Evolutionary conservation across 257 asterid species (phyloP).

Genomic region (Solanum rostratum): DNA sequence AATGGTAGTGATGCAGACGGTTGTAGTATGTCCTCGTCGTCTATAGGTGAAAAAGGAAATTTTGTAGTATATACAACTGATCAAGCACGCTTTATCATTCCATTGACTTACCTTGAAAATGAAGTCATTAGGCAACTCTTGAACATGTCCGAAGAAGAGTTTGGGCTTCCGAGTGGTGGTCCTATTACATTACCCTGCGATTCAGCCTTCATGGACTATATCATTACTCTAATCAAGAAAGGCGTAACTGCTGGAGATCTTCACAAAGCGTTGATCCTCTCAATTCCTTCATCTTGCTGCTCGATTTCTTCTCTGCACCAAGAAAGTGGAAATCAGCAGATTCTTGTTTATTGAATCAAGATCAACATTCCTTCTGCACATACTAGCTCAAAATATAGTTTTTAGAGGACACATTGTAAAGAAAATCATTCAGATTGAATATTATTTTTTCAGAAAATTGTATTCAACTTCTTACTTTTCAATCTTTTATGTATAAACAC

Average conservation of each 20-base stretch:
- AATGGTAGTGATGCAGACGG: not conserved
- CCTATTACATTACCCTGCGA: not conserved
- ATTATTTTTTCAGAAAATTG: not conserved
- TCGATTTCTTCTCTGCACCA: not conserved
- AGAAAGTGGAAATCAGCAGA: not conserved
- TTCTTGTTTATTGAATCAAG: not conserved
- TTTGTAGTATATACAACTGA: conserved; percentile 21
- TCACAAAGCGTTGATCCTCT: not conserved
- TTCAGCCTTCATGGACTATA: not conserved
- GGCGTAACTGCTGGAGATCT: not conserved
- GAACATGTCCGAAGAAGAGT: conserved; percentile 5
- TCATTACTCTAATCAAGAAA: not conserved
- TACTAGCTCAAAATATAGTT: not conserved
- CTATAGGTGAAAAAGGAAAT: conserved; percentile 17
- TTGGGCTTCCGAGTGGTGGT: not conserved
- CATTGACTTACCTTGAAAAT: conserved; percentile 14
- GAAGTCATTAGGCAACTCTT: conserved; percentile 8
- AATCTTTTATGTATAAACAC: too few relatives aligned
- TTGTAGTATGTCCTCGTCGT: not conserved
- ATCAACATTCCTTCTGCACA: not conserved
- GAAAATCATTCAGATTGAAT: not conserved
- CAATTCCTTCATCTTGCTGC: not conserved
- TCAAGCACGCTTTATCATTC: conserved; percentile 13
- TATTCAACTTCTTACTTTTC: too few relatives aligned
- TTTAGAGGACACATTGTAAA: not conserved